phyloP scores from a whole-genome alignment of 495 filamentous ascomycete species.

The Daldinia loculata region DNA sequence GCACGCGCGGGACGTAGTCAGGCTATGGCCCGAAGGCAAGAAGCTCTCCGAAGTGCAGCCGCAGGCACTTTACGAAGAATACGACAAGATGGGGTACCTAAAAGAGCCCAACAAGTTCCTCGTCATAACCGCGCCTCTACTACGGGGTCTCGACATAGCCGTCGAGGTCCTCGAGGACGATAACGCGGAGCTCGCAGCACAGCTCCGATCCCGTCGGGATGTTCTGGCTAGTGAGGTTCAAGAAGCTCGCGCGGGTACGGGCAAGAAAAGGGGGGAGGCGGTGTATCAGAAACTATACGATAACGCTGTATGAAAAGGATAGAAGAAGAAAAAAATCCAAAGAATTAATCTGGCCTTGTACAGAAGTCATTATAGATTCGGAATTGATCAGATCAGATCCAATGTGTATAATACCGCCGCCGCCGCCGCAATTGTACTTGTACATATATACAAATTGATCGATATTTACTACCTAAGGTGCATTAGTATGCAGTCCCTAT shows the following conservation, averaged over 20 bases:
- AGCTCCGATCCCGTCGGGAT: constrained; percentile 44
- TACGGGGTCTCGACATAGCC: constrained; percentile 54
- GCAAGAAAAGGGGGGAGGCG: neutral
- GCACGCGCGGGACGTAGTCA: constrained; percentile 49
- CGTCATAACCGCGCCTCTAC: constrained; percentile 42
- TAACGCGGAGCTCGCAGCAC: constrained; percentile 42
- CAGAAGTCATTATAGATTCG: neutral
- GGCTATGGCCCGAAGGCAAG: constrained; percentile 49
- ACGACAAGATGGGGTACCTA: constrained; percentile 43
- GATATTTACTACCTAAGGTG: neutral
- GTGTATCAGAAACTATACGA: constrained; percentile 42
- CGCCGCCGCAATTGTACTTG: constrained; percentile 24
- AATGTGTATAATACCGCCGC: constrained; percentile 22
- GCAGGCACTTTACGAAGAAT: constrained; percentile 27
- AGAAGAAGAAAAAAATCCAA: neutral
- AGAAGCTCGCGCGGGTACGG: constrained; percentile 20
- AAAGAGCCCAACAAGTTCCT: constrained; percentile 38
- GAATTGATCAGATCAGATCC: neutral
- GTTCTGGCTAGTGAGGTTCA: constrained; percentile 43
- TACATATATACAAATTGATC: constrained; percentile 37
- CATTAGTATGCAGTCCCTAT: neutral
- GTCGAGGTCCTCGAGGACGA: constrained; percentile 43
- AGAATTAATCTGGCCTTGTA: neutral
- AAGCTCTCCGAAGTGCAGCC: constrained; percentile 49
- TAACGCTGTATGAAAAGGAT: constrained; percentile 17